Percentiles rank a stretch among this genome's conserved stretches.
These are phyloP conservation scores for Dicorynia guianensis DNA, from an alignment of 306 rosid species.

Conservation along the genomic window DNA sequence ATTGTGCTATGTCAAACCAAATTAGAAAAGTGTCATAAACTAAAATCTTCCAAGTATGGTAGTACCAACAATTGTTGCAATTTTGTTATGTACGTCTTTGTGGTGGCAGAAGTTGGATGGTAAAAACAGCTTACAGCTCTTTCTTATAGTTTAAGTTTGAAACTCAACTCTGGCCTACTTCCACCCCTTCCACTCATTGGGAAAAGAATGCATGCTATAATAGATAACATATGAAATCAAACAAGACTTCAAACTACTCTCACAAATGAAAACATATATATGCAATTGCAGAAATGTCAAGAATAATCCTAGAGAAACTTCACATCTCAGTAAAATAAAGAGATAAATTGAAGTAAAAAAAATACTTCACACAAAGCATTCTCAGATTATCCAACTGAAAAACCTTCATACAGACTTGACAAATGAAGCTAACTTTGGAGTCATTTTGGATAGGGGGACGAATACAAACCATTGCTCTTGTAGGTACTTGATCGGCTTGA, in stretches of 20 bases:
- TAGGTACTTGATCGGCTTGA: conserved; percentile 69
- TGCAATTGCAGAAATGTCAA: neutral
- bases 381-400: conserved; percentile 6
- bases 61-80: neutral
- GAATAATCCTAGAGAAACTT: neutral
- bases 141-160: neutral
- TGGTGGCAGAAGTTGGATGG: neutral
- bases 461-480: conserved; percentile 69
- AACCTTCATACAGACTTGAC: neutral
- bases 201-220: neutral
- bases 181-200: conserved; percentile 1
- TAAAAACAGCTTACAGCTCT: conserved; percentile 8
- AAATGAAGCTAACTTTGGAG: neutral
- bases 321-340: neutral
- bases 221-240: neutral
- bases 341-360: neutral
- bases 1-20: neutral
- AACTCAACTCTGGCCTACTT: neutral
- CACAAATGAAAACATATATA: conserved; percentile 5
- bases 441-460: conserved; percentile 10
- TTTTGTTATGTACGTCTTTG: neutral
- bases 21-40: conserved; percentile 9
- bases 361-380: neutral
- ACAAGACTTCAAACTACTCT: neutral
- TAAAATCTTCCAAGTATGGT: neutral